Evolutionary conservation across 2,329 filamentous ascomycete species (phyloP).

Genomic region (Trichoderma pleuroti): DNA sequence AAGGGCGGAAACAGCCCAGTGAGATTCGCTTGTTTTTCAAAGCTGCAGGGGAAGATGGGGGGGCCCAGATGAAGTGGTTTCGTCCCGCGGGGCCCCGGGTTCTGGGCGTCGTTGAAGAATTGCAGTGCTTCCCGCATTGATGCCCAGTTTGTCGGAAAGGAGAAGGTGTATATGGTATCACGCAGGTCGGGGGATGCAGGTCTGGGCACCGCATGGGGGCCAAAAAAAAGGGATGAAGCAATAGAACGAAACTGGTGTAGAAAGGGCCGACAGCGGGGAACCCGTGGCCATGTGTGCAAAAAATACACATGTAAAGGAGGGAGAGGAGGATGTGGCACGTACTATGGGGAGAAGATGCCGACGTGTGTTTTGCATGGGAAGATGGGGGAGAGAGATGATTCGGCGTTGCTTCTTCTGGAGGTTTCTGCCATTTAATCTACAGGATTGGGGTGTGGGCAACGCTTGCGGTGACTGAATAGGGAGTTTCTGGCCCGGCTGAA

Average conservation of each 20-base stretch:
- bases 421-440: not conserved
- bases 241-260: not conserved
- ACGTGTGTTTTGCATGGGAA: not conserved
- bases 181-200: constrained; percentile 1
- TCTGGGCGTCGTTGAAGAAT: not conserved
- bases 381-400: not conserved
- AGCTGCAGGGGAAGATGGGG: not conserved
- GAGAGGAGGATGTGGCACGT: not conserved
- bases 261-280: constrained; percentile 4
- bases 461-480: not conserved
- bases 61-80: not conserved
- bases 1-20: not conserved
- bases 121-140: not conserved
- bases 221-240: not conserved
- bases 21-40: not conserved
- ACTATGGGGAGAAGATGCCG: not conserved
- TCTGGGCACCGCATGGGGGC: not conserved
- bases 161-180: constrained; percentile 10
- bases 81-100: constrained; percentile 1
- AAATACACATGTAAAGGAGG: not conserved
- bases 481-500: not conserved
- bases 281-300: not conserved
- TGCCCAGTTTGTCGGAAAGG: constrained; percentile 7
- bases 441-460: not conserved
- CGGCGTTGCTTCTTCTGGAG: not conserved